These are phyloP conservation scores for Phylloporus sp. DNA, from an alignment of 1,284 basidiomycete species.

Conservation along the genomic window DNA sequence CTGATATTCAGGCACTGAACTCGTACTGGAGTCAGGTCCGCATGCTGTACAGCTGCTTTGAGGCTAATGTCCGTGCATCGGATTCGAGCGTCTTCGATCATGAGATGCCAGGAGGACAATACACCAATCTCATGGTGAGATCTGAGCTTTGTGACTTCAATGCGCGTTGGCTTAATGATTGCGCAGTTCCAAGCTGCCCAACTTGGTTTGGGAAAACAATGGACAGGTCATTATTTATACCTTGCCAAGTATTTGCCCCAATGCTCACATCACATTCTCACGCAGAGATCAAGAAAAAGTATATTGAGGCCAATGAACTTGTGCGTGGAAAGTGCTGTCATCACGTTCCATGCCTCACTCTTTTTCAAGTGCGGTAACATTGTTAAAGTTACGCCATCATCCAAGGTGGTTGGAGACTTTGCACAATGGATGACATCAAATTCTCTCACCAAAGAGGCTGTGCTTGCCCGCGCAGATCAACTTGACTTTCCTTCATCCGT, in stretches of 20 bases:
- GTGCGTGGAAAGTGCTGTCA: slow-evolving; percentile 52
- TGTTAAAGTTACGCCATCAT: slow-evolving; percentile 99
- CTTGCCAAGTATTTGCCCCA: slow-evolving; percentile 14
- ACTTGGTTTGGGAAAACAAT: slow-evolving; percentile 96
- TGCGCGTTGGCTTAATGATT: slow-evolving; percentile 28
- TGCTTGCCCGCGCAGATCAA: slow-evolving; percentile 84
- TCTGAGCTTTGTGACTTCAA: slow-evolving; percentile 17
- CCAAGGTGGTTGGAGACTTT: slow-evolving; percentile 99
- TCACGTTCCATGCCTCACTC: slow-evolving; percentile 25
- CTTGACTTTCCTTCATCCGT: slow-evolving; percentile 98
- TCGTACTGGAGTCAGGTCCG: slow-evolving; percentile 99
- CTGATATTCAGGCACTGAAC: slow-evolving; percentile 98
- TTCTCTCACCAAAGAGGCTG: slow-evolving; percentile 86
- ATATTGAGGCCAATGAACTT: slow-evolving; percentile 95
- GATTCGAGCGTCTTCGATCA: slow-evolving; percentile 98
- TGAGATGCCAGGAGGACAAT: slow-evolving; percentile 99
- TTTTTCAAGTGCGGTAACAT: slow-evolving; percentile 88
- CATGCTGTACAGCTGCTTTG: slow-evolving; percentile 95
- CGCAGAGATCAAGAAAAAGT: slow-evolving; percentile 96
- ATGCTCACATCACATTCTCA: slow-evolving; percentile 23
- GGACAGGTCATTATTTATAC: slow-evolving; percentile 68
- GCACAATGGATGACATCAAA: slow-evolving; percentile 99
- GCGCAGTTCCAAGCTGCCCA: slow-evolving; percentile 96
- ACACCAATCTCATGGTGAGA: slow-evolving; percentile 90
- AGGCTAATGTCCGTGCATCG: slow-evolving; percentile 96